Conservation (phyloP, 140 eudicot genomes). For the Anethum foeniculum region DNA sequence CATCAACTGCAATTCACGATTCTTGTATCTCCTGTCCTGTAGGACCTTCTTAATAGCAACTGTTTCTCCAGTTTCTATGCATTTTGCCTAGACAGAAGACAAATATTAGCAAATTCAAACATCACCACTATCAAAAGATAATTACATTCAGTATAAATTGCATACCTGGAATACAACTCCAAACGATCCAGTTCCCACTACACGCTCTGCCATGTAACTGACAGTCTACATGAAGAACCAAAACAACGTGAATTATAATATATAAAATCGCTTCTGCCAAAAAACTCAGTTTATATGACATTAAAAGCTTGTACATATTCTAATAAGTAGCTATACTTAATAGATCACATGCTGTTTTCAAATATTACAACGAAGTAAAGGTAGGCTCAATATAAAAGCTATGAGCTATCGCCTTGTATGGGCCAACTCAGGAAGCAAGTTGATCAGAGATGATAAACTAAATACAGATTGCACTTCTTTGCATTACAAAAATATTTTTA, state of each 20-base stretch:
- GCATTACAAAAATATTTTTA: not conserved
- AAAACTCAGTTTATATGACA: not conserved
- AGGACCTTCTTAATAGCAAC: constrained; percentile 91
- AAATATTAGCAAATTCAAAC: not conserved
- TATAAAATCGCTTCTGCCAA: not conserved
- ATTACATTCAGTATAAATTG: not conserved
- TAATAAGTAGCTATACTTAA: not conserved
- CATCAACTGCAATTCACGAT: constrained; percentile 91
- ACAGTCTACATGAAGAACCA: constrained; percentile 55
- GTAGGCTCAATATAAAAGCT: not conserved
- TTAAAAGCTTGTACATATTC: not conserved
- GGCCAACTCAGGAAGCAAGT: not conserved
- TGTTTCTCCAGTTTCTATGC: constrained; percentile 84
- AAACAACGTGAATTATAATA: not conserved
- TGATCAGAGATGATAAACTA: not conserved
- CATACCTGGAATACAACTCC: constrained; percentile 90
- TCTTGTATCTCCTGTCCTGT: constrained; percentile 89
- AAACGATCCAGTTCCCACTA: constrained; percentile 92
- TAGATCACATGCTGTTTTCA: not conserved
- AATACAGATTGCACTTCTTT: not conserved
- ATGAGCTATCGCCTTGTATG: not conserved
- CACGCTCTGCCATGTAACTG: constrained; percentile 94
- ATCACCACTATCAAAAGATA: not conserved
- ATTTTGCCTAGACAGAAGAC: constrained; percentile 62
- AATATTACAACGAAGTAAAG: not conserved